Base-by-base conservation (phyloP, 1,139 yeast genomes). In the Entelexis sorbosivorans region DNA sequence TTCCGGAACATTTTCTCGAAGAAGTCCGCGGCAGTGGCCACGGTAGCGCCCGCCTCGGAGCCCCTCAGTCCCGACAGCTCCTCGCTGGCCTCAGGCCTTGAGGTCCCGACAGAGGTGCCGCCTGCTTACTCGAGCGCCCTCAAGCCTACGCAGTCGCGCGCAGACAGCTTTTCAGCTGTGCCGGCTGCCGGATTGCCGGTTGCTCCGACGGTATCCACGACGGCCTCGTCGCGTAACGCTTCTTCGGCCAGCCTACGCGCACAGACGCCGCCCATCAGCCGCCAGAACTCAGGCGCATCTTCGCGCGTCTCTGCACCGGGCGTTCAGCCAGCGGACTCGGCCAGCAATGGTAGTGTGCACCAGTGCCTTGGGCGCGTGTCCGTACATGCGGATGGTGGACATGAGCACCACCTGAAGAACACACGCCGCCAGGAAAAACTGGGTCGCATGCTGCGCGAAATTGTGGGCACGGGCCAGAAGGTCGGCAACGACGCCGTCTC, bases 341-440 rank as follows among this genome's bases (percentile, higher is more conserved):
- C 31, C 6, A 19, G 44, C 20, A 28, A n/a, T 10, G 9, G n/a
- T 9, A 14, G 29, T 17, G 16, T 4, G 9, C 17, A 22, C n/a
- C 20, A 19, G 29, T 17, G 44, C 26, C 32, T 48, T 32, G 33
- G 50, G 34, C 52, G 55, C 22, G 36, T 44, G 14, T 14, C 38
- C 19, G 38, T 19, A 14, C 50, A 44, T n/a, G 47, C 51, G 5
- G 52, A 55, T 31, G 62, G 61, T 29, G 24, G 35, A 8, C 98
- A 91, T 66, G 85, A 79, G 60, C 98, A 91, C 66, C 79, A 78
- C 62, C 72, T 91, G 58, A 75, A 79, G 56, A 79, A 82, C 47
- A 81, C 91, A 11, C 82, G 84, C 61, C 76, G 97, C 58, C 97
- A 89, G 66, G 97, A 91, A 63, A 88, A 87, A 64, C 72, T 91